Conservation (phyloP, 1,139 yeast genomes). For the Groenewaldozyma auringiensis region DNA sequence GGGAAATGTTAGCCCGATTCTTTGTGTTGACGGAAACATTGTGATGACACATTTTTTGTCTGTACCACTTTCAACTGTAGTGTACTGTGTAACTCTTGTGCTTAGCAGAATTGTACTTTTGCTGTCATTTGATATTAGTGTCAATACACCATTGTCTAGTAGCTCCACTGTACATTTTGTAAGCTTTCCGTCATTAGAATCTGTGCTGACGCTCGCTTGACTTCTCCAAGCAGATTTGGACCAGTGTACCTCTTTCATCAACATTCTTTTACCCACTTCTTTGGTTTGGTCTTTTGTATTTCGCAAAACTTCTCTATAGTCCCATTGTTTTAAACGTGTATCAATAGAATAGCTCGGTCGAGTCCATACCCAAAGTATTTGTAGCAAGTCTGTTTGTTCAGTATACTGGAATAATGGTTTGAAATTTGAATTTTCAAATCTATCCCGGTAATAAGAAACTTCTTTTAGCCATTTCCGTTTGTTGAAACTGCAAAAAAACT, state of each 20-base stretch:
- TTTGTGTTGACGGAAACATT: not conserved
- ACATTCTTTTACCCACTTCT: not conserved
- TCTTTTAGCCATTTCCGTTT: slow-evolving; percentile 3
- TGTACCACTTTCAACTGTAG: not conserved
- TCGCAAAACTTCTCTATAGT: slow-evolving; percentile 11
- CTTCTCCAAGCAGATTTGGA: not conserved
- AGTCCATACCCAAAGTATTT: slow-evolving; percentile 8
- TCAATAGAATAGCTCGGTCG: slow-evolving; percentile 2
- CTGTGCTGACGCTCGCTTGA: not conserved
- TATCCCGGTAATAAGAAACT: not conserved
- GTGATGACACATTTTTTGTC: not conserved
- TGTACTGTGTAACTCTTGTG: not conserved
- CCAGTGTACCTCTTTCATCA: not conserved
- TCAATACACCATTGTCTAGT: not conserved
- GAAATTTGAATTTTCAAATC: not conserved
- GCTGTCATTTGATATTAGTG: not conserved
- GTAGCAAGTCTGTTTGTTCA: not conserved
- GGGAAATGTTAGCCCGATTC: not conserved
- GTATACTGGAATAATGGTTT: not conserved
- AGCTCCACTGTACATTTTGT: not conserved
- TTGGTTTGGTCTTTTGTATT: not conserved
- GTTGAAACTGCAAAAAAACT: slow-evolving; percentile 11
- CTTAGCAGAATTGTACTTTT: not conserved
- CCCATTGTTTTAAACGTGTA: slow-evolving; percentile 14
- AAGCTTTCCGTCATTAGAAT: not conserved